These are phyloP conservation scores for Vaccinium corymbosum DNA, from an alignment of 148 eudicot species.

Conservation along the genomic window DNA sequence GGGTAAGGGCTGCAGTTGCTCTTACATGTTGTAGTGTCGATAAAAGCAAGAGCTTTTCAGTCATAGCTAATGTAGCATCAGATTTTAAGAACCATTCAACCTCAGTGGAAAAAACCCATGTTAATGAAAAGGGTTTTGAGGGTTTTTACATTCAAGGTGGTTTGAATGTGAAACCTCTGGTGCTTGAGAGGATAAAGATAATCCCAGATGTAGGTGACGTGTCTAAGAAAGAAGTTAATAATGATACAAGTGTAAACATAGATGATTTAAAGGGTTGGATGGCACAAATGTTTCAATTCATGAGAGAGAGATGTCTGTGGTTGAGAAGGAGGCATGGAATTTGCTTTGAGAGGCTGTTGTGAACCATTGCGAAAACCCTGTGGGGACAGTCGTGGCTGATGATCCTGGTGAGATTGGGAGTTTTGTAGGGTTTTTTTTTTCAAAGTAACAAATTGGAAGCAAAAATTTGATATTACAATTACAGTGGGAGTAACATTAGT, in stretches of 20 bases:
- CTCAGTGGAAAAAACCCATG: conserved; percentile 42
- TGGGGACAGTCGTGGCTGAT: conserved; percentile 81
- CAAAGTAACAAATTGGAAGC: background rate
- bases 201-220: conserved; percentile 24
- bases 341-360: conserved; percentile 64
- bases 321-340: conserved; percentile 79
- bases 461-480: background rate
- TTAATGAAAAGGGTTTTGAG: conserved; percentile 51
- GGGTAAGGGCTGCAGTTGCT: no score
- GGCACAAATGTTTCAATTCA: conserved; percentile 20
- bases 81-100: conserved; percentile 60
- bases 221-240: conserved; percentile 18
- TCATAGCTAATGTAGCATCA: conserved; percentile 52
- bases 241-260: conserved; percentile 26
- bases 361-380: conserved; percentile 68
- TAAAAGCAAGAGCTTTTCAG: conserved; percentile 23
- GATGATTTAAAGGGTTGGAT: conserved; percentile 26
- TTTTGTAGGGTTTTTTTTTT: background rate
- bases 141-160: conserved; percentile 56
- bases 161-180: conserved; percentile 54
- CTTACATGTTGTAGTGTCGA: conserved; percentile 20
- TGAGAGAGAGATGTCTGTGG: conserved; percentile 39
- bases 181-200: conserved; percentile 37
- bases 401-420: conserved; percentile 46
- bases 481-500: background rate